Base-by-base conservation (phyloP, 176 grass and related monocot genomes). In the Hordeum marinum region DNA sequence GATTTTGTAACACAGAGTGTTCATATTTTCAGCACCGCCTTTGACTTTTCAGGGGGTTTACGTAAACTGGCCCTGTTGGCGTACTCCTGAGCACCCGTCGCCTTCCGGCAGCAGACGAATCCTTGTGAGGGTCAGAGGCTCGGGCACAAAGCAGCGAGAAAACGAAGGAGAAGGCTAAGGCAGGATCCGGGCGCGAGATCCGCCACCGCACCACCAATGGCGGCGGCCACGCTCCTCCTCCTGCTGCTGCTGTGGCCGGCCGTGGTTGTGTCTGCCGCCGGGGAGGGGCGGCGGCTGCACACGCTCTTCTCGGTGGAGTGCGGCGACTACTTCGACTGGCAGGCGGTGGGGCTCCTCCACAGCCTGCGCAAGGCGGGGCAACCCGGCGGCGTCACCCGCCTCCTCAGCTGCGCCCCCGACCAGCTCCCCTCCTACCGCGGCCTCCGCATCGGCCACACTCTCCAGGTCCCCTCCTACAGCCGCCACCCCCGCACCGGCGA, bases 271-370 rank as follows among this genome's bases (percentile, higher is more conserved):
- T 74, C 36, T 4, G 37, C 39, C 29, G 83, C 11, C 4, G 69
- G 67, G 85, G 89, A 87, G 60, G 85, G 85, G 61, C 89, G 84
- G 96, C 85, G 91, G 82, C 86, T 99, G 68, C 96, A 99, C 90
- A 94, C 93, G 34, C 85, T 99, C 79, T 96, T 99, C 90, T 99
- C 96, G 15, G 93, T 99, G 84, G 96, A 99, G 60, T 99, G 93
- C 79, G 90, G 94, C 79, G 84, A 96, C 76, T 99, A 99, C 88
- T 99, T 99, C 88, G 93, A 99, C 84, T 99, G 93, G 96, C 93
- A 99, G 84, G 88, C 93, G 52, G 93, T 94, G 82, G 96, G 96
- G 71, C 76, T 99, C 77, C 88, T 99, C 58, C 96, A 96, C 82
- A 99, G 93, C 86, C 86, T 94, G 59, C 84, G 86, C 55, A 99